Conservation (phyloP, 805 yeast species). For the Suhomyces sp. region DNA sequence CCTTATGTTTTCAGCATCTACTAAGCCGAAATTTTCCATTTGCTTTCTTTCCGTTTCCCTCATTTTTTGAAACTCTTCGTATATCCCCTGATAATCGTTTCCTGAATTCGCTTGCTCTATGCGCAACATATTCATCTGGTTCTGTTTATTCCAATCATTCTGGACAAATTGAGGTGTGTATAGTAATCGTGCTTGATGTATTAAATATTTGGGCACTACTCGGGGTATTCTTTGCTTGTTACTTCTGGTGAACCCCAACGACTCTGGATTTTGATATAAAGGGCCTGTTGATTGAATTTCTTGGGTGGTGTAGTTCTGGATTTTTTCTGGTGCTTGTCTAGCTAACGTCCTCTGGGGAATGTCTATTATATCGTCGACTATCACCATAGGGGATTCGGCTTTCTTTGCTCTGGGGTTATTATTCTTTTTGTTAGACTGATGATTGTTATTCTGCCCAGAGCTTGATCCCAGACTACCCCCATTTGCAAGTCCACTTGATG, state of each 20-base stretch:
- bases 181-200: slow-evolving; percentile 35
- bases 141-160: slow-evolving; percentile 70
- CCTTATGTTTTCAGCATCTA: slow-evolving; percentile 81
- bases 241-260: slow-evolving; percentile 26
- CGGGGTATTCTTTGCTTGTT: slow-evolving; percentile 13
- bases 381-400: slow-evolving; percentile 1
- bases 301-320: slow-evolving; percentile 18
- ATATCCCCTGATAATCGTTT: slow-evolving; percentile 66
- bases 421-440: neutral
- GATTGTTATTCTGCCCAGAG: neutral
- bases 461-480: no score
- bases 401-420: neutral
- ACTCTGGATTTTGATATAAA: slow-evolving; percentile 28
- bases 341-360: neutral
- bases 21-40: slow-evolving; percentile 80
- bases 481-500: no score
- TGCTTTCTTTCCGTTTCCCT: slow-evolving; percentile 70
- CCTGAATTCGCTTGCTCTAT: slow-evolving; percentile 47
- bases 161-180: slow-evolving; percentile 33
- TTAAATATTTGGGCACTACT: slow-evolving; percentile 36
- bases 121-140: slow-evolving; percentile 59
- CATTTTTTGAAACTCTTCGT: slow-evolving; percentile 71
- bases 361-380: slow-evolving; percentile 1
- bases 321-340: slow-evolving; percentile 11
- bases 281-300: slow-evolving; percentile 30